A percentile compares a stretch with the other conserved stretches of the same genome.
Evolutionary conservation across 805 yeast genomes (phyloP).

Genomic region (Saccharomyces eubayanus): DNA sequence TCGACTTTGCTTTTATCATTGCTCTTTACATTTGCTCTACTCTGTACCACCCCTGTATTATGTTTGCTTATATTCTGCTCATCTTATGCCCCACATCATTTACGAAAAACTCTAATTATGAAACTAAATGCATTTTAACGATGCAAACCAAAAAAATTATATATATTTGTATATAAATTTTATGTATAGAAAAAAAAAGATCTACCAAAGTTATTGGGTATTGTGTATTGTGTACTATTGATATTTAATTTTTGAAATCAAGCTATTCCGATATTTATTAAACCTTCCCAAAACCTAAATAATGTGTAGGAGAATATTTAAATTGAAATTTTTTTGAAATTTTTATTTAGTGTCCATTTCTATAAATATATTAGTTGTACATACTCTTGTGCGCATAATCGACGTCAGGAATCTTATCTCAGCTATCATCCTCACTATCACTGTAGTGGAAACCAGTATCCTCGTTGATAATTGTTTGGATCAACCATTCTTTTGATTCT

Average conservation of each 20-base stretch:
- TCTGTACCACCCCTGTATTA: neutral
- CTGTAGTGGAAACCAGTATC: conserved; percentile 6
- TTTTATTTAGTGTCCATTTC: neutral
- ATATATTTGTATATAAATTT: conserved; percentile 1
- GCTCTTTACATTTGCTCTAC: neutral
- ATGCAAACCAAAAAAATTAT: neutral
- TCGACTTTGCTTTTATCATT: neutral
- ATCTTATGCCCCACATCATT: neutral
- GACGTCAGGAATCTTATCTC: neutral
- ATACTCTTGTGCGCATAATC: neutral
- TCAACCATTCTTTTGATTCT: conserved; percentile 29
- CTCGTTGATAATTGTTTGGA: conserved; percentile 26
- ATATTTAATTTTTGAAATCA: neutral
- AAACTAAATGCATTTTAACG: neutral
- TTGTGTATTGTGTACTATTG: neutral
- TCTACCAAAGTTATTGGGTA: neutral
- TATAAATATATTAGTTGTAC: neutral
- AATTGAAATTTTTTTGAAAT: neutral
- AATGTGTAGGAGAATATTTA: neutral
- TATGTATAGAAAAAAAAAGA: neutral
- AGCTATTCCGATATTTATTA: neutral
- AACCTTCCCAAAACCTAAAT: neutral
- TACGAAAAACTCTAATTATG: neutral
- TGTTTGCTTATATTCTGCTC: neutral
- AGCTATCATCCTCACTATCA: neutral